Conservation (phyloP, 75 land plant genomes). For the Sequoia sempervirens region DNA sequence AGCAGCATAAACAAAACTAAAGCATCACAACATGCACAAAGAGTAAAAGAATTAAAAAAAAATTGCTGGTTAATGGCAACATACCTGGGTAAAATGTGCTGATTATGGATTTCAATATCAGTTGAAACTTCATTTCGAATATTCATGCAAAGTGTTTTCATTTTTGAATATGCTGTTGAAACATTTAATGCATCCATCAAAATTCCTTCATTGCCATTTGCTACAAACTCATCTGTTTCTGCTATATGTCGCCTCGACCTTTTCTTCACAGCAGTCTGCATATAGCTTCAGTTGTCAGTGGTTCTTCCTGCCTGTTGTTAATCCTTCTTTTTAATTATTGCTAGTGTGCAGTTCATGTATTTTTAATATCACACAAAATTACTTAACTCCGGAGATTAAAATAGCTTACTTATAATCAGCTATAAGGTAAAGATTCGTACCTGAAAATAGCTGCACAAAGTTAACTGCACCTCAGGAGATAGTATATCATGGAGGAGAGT, state of each 20-base stretch:
- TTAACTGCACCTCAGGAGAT: slow-evolving; percentile 68
- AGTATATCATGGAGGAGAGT: slow-evolving; percentile 80
- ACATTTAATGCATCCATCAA: slow-evolving; percentile 58
- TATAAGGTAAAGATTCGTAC: slow-evolving; percentile 14
- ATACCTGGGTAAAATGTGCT: slow-evolving; percentile 90
- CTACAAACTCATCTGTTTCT: slow-evolving; percentile 74
- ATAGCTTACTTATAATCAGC: neutral
- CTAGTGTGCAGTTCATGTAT: neutral
- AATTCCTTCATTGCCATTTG: slow-evolving; percentile 44
- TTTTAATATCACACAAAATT: neutral
- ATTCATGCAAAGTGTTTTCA: slow-evolving; percentile 63
- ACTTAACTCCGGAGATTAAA: neutral
- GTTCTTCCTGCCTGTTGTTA: neutral
- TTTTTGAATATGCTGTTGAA: slow-evolving; percentile 74
- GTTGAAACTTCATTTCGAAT: slow-evolving; percentile 77
- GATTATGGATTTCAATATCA: slow-evolving; percentile 84
- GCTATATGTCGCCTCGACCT: slow-evolving; percentile 67
- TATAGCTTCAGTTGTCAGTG: neutral
- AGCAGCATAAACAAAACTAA: neutral
- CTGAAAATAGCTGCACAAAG: slow-evolving; percentile 83
- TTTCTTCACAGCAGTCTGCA: slow-evolving; percentile 80
- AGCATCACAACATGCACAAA: neutral
- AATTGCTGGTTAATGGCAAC: neutral
- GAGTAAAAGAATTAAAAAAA: neutral
- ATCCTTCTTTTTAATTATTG: neutral